A percentile compares a stretch with the other conserved stretches of the same genome.
Conservation (phyloP, 2,329 filamentous ascomycete species). For the Cordyceps pruinosa region DNA sequence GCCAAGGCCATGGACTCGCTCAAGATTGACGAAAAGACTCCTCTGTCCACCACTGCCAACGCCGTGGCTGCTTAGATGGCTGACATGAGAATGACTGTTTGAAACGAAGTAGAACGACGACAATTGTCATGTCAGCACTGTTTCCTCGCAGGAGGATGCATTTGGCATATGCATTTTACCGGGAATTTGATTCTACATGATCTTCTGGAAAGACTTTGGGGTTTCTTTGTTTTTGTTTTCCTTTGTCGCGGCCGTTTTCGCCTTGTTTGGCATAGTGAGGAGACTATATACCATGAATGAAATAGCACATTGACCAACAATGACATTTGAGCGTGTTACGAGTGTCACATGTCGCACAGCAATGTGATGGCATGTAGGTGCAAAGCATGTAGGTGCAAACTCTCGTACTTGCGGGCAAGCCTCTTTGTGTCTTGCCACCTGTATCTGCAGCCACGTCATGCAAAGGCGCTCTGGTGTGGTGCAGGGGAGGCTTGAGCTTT, state of each 20-base stretch:
- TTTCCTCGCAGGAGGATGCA: neutral
- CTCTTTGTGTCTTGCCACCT: too few species aligned
- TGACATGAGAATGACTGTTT: neutral
- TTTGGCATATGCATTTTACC: neutral
- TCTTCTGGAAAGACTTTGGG: slow-evolving; percentile 2
- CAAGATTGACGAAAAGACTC: slow-evolving; percentile 5
- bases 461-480: neutral
- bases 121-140: neutral
- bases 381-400: too few species aligned
- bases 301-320: neutral
- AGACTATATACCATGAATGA: slow-evolving; percentile 7
- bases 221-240: neutral
- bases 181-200: neutral
- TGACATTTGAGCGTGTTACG: too few species aligned
- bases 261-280: neutral
- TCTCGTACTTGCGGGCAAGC: too few species aligned
- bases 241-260: neutral
- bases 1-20: neutral
- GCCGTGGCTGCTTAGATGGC: slow-evolving; percentile 11
- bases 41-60: slow-evolving; percentile 1
- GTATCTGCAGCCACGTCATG: neutral
- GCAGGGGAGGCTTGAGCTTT: neutral
- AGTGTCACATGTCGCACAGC: neutral
- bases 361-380: neutral
- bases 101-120: neutral